Percentiles rank a stretch among this genome's conserved stretches.
Evolutionary conservation across 768 basidiomycete species (phyloP).

Genomic region (Suillus sp.): DNA sequence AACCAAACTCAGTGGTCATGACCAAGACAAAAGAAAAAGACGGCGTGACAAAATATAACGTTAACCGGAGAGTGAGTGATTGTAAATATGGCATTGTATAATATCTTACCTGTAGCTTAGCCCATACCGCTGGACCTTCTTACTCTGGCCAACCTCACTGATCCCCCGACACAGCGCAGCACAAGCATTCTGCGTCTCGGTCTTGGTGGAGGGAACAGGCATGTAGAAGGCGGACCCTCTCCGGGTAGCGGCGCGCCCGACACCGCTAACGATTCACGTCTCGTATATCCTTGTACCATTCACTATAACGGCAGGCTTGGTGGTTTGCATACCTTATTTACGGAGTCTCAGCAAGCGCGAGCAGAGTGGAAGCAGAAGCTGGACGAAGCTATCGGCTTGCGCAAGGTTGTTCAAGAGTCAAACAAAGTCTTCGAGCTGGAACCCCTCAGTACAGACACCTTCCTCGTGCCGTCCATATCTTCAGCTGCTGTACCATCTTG

Average conservation of each 20-base stretch:
- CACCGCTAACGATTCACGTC: conserved; percentile 61
- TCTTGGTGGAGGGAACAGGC: conserved; percentile 48
- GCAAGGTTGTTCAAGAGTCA: conserved; percentile 87
- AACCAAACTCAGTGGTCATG: conserved; percentile 67
- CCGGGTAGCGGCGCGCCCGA: conserved; percentile 39
- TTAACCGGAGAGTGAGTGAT: conserved; percentile 71
- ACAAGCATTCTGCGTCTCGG: conserved; percentile 68
- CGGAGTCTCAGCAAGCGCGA: conserved; percentile 75
- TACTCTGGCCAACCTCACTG: conserved; percentile 80
- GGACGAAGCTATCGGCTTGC: conserved; percentile 82
- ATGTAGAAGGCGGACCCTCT: conserved; percentile 30
- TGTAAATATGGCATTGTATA: not conserved
- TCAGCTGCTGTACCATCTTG: conserved; percentile 52
- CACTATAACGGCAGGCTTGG: conserved; percentile 88
- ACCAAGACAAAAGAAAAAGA: conserved; percentile 85
- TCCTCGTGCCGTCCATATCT: conserved; percentile 71
- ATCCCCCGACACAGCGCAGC: conserved; percentile 74
- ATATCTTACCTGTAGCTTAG: conserved; percentile 39
- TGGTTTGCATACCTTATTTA: conserved; percentile 84
- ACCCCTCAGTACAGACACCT: conserved; percentile 86
- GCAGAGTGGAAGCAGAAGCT: conserved; percentile 89
- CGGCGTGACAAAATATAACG: conserved; percentile 71
- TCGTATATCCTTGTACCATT: conserved; percentile 85
- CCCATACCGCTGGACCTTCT: conserved; percentile 93
- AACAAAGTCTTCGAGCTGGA: conserved; percentile 95